phyloP scores from a whole-genome alignment of 2,329 filamentous ascomycete species.

The Aspergillaceae sp. region DNA sequence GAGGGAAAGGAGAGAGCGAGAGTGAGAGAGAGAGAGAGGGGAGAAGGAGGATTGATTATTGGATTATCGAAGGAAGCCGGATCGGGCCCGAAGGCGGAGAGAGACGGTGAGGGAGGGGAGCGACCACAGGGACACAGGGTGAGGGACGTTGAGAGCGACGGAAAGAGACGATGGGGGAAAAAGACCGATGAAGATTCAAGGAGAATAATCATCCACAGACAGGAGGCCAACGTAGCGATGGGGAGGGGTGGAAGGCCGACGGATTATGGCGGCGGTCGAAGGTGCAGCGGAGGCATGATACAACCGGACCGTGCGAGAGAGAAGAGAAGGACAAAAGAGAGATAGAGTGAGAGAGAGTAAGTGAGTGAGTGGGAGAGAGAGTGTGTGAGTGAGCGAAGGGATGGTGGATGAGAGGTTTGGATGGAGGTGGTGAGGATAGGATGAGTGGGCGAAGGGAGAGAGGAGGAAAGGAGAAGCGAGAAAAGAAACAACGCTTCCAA shows the following conservation, averaged over 20 bases:
- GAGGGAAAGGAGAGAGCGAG: background rate
- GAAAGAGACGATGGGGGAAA: background rate
- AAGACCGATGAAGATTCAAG: background rate
- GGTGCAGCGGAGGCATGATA: constrained; percentile 25
- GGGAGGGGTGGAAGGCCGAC: constrained; percentile 12
- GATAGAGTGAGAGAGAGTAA: background rate
- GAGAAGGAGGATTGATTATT: constrained; percentile 1
- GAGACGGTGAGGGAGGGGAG: constrained; percentile 3
- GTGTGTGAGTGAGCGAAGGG: background rate
- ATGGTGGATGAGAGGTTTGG: background rate
- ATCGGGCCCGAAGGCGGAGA: constrained; percentile 3
- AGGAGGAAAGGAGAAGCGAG: constrained; percentile 3
- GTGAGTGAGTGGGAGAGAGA: constrained; percentile 1
- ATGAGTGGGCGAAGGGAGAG: constrained; percentile 1
- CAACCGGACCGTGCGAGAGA: constrained; percentile 5
- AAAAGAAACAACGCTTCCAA: too few relatives aligned
- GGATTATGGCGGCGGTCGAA: constrained; percentile 26
- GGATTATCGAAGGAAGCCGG: background rate
- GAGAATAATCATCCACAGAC: too few relatives aligned
- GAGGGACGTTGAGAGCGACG: background rate
- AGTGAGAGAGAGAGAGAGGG: constrained; percentile 3
- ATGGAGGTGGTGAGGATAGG: constrained; percentile 1
- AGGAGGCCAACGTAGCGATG: background rate
- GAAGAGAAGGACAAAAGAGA: constrained; percentile 1
- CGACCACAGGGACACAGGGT: background rate